Percentiles rank a stretch among this genome's conserved stretches.
phyloP scores from a whole-genome alignment of 371 early-diverging fungal species.

The Chytridium lagenaria region DNA sequence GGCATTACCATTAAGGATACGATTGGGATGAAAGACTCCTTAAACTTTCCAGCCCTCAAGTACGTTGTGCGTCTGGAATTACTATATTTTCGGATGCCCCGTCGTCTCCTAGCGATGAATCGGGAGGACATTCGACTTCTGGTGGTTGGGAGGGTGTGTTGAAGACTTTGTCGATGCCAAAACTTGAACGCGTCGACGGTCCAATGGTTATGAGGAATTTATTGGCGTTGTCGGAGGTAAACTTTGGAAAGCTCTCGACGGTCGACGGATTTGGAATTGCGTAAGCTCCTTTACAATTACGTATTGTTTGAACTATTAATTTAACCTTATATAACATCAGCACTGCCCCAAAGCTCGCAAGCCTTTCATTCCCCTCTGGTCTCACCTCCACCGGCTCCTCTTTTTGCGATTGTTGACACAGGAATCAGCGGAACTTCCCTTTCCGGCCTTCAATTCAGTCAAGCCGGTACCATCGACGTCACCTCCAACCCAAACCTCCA shows the following conservation, averaged over 20 bases:
- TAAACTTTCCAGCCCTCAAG: not conserved
- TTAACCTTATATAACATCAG: not conserved
- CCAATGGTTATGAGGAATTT: not conserved
- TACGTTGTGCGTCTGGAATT: not conserved
- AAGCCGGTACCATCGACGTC: conserved; percentile 3
- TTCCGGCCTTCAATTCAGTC: not conserved
- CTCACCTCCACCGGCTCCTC: conserved; percentile 3
- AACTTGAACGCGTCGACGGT: not conserved
- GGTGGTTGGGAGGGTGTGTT: not conserved
- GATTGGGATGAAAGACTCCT: not conserved
- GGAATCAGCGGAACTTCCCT: not conserved
- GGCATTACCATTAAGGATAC: not conserved
- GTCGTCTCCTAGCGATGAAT: not conserved
- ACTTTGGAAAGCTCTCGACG: not conserved
- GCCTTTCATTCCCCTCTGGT: conserved; percentile 3
- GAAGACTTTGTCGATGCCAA: not conserved
- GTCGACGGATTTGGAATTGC: not conserved
- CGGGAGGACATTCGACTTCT: not conserved
- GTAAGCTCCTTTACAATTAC: not conserved
- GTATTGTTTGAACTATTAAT: not conserved
- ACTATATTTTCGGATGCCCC: not conserved
- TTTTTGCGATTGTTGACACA: not conserved
- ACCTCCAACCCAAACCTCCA: conserved; percentile 10
- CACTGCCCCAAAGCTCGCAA: not conserved
- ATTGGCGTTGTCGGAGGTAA: not conserved